Conservation (phyloP, 495 filamentous ascomycete genomes). For the Arthonia radiata region DNA sequence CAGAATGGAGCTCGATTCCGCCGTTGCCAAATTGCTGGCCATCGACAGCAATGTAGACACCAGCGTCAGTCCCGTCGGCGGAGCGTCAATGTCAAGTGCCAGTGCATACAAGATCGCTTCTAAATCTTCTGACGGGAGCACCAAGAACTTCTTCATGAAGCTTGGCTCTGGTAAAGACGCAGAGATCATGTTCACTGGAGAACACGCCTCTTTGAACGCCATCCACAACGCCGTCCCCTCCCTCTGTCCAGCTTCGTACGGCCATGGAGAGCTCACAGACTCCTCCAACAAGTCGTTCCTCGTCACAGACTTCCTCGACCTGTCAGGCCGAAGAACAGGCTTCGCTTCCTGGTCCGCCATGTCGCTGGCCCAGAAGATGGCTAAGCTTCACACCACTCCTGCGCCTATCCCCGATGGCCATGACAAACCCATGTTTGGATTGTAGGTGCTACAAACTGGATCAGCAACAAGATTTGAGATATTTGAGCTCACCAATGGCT, state of each 20-base stretch:
- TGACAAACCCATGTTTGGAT: slow-evolving; percentile 22
- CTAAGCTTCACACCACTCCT: slow-evolving; percentile 52
- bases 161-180: slow-evolving; percentile 38
- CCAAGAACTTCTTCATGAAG: slow-evolving; percentile 58
- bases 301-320: slow-evolving; percentile 57
- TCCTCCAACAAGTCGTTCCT: slow-evolving; percentile 34
- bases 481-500: slow-evolving; percentile 18
- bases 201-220: slow-evolving; percentile 63
- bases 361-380: slow-evolving; percentile 50
- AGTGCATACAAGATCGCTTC: slow-evolving; percentile 39
- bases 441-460: no score
- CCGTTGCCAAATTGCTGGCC: slow-evolving; percentile 26
- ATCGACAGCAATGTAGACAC: slow-evolving; percentile 30
- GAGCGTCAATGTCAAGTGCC: slow-evolving; percentile 41
- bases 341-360: slow-evolving; percentile 3
- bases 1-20: no score
- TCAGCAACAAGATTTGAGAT: background rate
- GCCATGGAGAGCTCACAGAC: slow-evolving; percentile 32
- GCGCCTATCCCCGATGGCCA: slow-evolving; percentile 34
- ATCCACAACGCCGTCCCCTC: slow-evolving; percentile 44
- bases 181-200: slow-evolving; percentile 58
- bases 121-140: slow-evolving; percentile 20
- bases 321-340: slow-evolving; percentile 14
- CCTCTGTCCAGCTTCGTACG: slow-evolving; percentile 48
- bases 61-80: slow-evolving; percentile 37